These are phyloP conservation scores for Austroboletus novae-zelandiae DNA, from an alignment of 1,284 basidiomycete genomes.

Conservation along the genomic window DNA sequence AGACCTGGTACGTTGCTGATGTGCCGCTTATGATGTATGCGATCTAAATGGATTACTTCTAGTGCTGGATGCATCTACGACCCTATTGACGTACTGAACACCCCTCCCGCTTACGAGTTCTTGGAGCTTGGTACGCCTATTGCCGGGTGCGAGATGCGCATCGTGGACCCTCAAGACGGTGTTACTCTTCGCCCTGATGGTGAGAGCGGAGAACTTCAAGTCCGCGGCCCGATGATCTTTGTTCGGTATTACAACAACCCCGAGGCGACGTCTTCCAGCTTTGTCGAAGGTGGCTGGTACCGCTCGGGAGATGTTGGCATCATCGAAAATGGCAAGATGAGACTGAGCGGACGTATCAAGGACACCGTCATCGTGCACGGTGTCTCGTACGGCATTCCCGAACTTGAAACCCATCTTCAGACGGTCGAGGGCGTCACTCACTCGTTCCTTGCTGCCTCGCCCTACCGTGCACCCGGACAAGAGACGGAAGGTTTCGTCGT, in stretches of 20 bases:
- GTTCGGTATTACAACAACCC: constrained; percentile 41
- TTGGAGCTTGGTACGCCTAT: constrained; percentile 32
- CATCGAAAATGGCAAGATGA: constrained; percentile 36
- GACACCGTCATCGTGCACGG: constrained; percentile 45
- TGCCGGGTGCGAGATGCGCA: constrained; percentile 29
- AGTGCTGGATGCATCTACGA: constrained; percentile 40
- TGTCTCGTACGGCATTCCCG: constrained; percentile 42
- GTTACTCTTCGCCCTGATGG: constrained; percentile 22
- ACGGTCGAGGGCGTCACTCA: constrained; percentile 37
- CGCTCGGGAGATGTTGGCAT: constrained; percentile 43
- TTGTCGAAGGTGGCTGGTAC: constrained; percentile 44
- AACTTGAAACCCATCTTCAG: constrained; percentile 42
- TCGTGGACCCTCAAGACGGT: constrained; percentile 34
- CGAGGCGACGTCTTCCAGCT: constrained; percentile 36
- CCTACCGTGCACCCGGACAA: constrained; percentile 32
- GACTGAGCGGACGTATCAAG: too few relatives aligned
- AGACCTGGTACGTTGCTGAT: constrained; percentile 33
- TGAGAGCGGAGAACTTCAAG: constrained; percentile 39
- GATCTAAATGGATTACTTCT: too few relatives aligned
- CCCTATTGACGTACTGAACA: constrained; percentile 16
- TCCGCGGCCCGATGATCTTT: constrained; percentile 40
- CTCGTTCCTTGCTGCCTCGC: constrained; percentile 39
- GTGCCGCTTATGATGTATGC: background rate
- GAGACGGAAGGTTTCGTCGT: constrained; percentile 33
- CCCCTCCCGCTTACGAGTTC: constrained; percentile 24